Evolutionary conservation across 768 basidiomycete species (phyloP).

Genomic region (Amanita rimosa): DNA sequence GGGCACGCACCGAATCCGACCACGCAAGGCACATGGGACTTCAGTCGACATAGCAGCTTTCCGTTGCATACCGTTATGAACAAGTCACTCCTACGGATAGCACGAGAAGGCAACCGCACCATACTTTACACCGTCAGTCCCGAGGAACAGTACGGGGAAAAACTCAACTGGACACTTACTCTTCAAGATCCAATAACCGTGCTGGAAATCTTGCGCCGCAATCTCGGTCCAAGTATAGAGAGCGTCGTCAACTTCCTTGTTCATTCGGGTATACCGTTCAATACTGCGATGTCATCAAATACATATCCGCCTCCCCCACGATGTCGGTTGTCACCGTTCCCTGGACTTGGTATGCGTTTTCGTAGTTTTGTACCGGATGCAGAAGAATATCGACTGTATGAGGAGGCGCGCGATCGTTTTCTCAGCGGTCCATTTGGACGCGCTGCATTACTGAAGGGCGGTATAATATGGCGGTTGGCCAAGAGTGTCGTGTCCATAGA

Average conservation of each 20-base stretch:
- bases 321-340: neutral
- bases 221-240: neutral
- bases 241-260: constrained; percentile 1
- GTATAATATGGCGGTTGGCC: constrained; percentile 5
- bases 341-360: neutral
- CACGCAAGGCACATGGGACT: neutral
- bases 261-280: constrained; percentile 2
- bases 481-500: neutral
- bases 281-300: neutral
- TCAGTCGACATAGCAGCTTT: neutral
- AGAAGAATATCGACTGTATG: neutral
- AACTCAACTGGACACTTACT: neutral
- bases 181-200: neutral
- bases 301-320: constrained; percentile 4
- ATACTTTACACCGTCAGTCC: neutral
- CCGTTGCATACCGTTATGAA: neutral
- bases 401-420: neutral
- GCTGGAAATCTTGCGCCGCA: constrained; percentile 3
- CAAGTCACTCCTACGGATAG: neutral
- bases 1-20: neutral
- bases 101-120: neutral
- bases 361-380: neutral
- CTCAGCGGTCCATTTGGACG: neutral
- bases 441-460: constrained; percentile 1
- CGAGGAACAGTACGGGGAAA: neutral